Evolutionary conservation across 441 rosid genomes (phyloP), one percentile per base, ranked within the genome.

Genomic region (Adansonia rubrostipa): DNA sequence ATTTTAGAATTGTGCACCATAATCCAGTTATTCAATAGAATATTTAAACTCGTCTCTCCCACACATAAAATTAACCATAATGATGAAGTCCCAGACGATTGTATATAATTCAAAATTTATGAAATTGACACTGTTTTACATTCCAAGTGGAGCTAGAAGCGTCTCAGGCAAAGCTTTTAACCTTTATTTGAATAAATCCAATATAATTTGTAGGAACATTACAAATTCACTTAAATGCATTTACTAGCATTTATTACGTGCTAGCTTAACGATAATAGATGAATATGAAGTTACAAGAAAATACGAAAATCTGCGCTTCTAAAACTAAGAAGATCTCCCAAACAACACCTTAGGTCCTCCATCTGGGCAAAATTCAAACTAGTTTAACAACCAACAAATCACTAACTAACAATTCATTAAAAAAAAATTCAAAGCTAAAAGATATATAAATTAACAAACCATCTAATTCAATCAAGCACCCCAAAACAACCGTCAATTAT

Each of bases 291-390:
- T 62, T 68, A 50, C 65, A 73, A 64, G 60, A 71, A 71, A 79
- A 48, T 61, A 56, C 33, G 17, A 73, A 6, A 85, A 71, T 13
- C 64, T 4, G 61, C 74, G 62, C 65, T 79, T 78, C 79, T 24
- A 71, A 74, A 81, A 82, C 54, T 42, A 84, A 54, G 58, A 58
- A 86, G 89, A 87, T 82, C 88, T 85, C 82, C 64, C 67, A 80
- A 77, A 75, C 28, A 24, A 24, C 28, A 24, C 28, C 28, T 24
- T 24, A 24, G 28, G 28, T 24, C 28, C 28, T 24, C 28, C 28
- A 24, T 24, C 28, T 24, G 28, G 28, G 28, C 28, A 24, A 24
- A 24, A 24, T 24, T 24, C 28, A 24, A 24, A 24, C 28, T 24
- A 24, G 28, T 24, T 24, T 24, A 24, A 24, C 28, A 24, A 24